These are phyloP conservation scores for Curvularia verruculosa DNA, from an alignment of 2,329 filamentous ascomycete species.

Conservation along the genomic window DNA sequence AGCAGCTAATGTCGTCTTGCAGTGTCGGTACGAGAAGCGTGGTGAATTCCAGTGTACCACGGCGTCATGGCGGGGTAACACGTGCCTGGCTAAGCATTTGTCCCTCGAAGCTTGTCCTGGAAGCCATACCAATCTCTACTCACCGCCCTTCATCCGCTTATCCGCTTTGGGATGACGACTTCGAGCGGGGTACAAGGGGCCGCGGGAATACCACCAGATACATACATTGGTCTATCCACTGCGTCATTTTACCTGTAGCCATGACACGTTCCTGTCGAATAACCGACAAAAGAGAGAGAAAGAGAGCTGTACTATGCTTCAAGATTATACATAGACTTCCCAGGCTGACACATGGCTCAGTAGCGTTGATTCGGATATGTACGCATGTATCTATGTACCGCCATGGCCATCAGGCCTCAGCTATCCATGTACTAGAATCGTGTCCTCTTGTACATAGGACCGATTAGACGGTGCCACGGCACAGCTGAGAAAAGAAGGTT, in stretches of 20 bases:
- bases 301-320: not conserved
- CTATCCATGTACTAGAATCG: not conserved
- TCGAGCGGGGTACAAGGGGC: slow-evolving; percentile 3
- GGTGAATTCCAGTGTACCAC: slow-evolving; percentile 10
- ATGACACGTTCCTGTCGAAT: not conserved
- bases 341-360: not conserved
- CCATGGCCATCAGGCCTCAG: not conserved
- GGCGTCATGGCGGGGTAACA: slow-evolving; percentile 19
- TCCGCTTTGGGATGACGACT: not conserved
- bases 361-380: not conserved
- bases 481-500: not conserved
- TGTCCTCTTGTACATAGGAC: not conserved
- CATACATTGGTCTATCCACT: not conserved
- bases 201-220: slow-evolving; percentile 8
- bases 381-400: not conserved
- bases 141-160: slow-evolving; percentile 15
- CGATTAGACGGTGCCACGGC: not conserved
- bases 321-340: not conserved
- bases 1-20: not conserved
- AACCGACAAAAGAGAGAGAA: not conserved
- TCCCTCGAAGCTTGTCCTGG: slow-evolving; percentile 27
- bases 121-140: not conserved
- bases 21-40: not conserved
- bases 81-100: slow-evolving; percentile 25
- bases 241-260: not conserved